Percentiles rank a stretch among this genome's conserved stretches.
Evolutionary conservation across 805 yeast genomes (phyloP).

Genomic region (Suhomyces sp.): DNA sequence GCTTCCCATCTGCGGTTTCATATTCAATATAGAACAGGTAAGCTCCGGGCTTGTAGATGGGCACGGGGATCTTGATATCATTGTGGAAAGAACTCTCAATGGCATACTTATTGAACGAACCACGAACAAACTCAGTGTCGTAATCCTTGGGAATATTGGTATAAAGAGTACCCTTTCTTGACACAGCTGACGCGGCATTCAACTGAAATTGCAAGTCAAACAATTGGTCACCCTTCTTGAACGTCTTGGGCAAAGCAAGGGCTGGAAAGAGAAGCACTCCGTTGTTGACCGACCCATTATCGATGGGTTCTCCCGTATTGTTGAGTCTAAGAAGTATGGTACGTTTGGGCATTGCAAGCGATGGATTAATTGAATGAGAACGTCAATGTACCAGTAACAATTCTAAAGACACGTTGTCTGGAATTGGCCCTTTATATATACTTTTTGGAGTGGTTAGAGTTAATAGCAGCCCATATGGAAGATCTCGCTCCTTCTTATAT

Average conservation of each 20-base stretch:
- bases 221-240: conserved; percentile 39
- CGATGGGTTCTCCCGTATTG: conserved; percentile 48
- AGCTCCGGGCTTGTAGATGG: conserved; percentile 73
- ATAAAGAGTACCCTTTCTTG: conserved; percentile 70
- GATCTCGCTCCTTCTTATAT: no score
- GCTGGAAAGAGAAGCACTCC: conserved; percentile 57
- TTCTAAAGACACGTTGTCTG: no score
- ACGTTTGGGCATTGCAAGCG: conserved; percentile 16
- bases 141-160: conserved; percentile 63
- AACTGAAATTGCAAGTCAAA: conserved; percentile 59
- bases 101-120: conserved; percentile 49
- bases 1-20: conserved; percentile 26
- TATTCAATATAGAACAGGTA: conserved; percentile 72
- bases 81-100: conserved; percentile 59
- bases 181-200: conserved; percentile 72
- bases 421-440: no score
- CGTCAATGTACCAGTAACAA: no score
- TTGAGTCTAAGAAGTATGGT: conserved; percentile 49
- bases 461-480: no score
- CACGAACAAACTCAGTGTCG: conserved; percentile 51
- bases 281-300: conserved; percentile 31
- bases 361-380: neutral
- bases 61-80: conserved; percentile 61
- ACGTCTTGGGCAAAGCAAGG: conserved; percentile 32
- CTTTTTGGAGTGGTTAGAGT: no score